Conservation (phyloP, 495 filamentous ascomycete genomes). For the Astrothelium macrocarpum region DNA sequence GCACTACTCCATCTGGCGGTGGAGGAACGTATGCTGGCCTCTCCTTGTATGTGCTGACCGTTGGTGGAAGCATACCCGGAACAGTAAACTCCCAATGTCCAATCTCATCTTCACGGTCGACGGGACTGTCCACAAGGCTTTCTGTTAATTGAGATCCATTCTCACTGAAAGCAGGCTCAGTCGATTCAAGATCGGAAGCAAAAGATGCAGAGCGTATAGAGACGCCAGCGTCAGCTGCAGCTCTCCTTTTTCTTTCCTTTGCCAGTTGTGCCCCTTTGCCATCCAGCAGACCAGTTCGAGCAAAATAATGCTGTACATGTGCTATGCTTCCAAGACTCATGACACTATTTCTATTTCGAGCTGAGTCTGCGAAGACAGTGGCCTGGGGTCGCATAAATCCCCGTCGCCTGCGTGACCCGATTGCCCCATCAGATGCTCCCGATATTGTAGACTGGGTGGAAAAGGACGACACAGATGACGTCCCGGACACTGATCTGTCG, state of each 20-base stretch:
- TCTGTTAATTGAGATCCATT: conserved; percentile 19
- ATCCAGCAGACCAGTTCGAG: conserved; percentile 83
- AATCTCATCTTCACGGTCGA: conserved; percentile 42
- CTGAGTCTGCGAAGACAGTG: conserved; percentile 84
- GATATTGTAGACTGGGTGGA: conserved; percentile 46
- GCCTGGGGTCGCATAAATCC: conserved; percentile 88
- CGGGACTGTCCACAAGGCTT: conserved; percentile 47
- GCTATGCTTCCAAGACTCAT: conserved; percentile 93
- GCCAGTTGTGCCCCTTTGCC: conserved; percentile 82
- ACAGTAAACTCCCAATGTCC: conserved; percentile 49
- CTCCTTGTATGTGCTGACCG: conserved; percentile 89
- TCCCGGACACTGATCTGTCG: conserved; percentile 65
- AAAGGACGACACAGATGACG: conserved; percentile 60
- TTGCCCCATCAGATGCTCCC: conserved; percentile 44
- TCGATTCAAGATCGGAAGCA: conserved; percentile 15
- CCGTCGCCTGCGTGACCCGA: conserved; percentile 48
- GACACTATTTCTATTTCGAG: conserved; percentile 80
- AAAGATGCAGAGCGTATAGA: conserved; percentile 20
- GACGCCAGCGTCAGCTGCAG: conserved; percentile 7
- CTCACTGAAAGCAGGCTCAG: conserved; percentile 10
- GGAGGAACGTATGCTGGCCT: conserved; percentile 78
- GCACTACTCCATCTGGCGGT: conserved; percentile 67
- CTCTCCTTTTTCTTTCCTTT: conserved; percentile 54
- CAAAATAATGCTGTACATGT: conserved; percentile 97
- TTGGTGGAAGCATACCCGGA: conserved; percentile 78